Percentiles rank a stretch among this genome's conserved stretches.
Conservation (phyloP, 1,284 basidiomycete species). For the Leccinum angustisporum region DNA sequence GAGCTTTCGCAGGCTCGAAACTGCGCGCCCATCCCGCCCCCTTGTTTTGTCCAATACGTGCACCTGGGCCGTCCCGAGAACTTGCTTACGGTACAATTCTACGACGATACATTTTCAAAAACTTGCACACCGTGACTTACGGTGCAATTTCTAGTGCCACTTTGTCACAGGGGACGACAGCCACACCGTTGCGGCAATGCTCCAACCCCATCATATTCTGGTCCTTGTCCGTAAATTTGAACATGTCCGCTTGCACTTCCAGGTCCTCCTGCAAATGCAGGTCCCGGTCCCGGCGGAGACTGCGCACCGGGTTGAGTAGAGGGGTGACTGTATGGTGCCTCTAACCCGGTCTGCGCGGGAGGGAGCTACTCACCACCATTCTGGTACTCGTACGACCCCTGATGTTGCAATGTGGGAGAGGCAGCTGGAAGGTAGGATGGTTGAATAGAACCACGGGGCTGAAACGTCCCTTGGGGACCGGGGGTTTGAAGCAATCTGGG, state of each 20-base stretch:
- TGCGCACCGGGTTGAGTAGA: slow-evolving; percentile 17
- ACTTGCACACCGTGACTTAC: background rate
- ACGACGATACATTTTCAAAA: too few relatives aligned
- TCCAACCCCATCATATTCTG: slow-evolving; percentile 22
- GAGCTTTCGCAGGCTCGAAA: too few relatives aligned
- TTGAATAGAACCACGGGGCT: slow-evolving; percentile 11
- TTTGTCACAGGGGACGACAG: slow-evolving; percentile 10
- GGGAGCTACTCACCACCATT: slow-evolving; percentile 7
- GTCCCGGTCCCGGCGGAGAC: slow-evolving; percentile 13
- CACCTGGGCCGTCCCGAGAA: too few relatives aligned
- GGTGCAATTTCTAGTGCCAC: background rate
- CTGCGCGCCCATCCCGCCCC: too few relatives aligned
- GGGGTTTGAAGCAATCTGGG: slow-evolving; percentile 17
- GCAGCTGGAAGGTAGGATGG: slow-evolving; percentile 14
- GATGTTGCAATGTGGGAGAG: slow-evolving; percentile 15
- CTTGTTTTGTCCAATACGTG: too few relatives aligned
- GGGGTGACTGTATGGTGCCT: slow-evolving; percentile 19
- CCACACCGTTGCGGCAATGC: slow-evolving; percentile 34
- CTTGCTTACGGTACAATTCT: too few relatives aligned
- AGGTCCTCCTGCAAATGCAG: slow-evolving; percentile 20
- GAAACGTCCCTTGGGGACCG: slow-evolving; percentile 13
- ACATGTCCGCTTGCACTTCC: slow-evolving; percentile 25
- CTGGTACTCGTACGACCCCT: slow-evolving; percentile 26
- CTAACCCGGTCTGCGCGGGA: slow-evolving; percentile 9
- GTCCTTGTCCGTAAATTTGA: slow-evolving; percentile 16